Evolutionary conservation across 805 yeast species (phyloP), one percentile per base, ranked within the genome.

Genomic region (Candida pseudoglaebosa): DNA sequence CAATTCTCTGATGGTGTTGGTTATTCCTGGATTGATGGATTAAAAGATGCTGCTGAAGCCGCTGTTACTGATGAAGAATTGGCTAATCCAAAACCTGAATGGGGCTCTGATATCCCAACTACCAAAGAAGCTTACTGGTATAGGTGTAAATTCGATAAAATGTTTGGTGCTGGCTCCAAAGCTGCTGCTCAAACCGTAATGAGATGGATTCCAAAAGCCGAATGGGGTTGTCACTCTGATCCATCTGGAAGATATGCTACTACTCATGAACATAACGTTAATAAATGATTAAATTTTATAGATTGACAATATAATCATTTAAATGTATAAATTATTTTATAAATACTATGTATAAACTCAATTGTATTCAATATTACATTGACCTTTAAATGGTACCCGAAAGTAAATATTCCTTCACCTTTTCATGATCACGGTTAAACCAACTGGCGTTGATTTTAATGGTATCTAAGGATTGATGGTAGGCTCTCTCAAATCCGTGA

Each of bases 131-230:
- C 99, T 33, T 93, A 89, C 79, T 93, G 96, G 95, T 93, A 93
- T 79, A 84, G 99, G 78, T 76, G 84, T 61, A 86, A 89, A 77
- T 93, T 93, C 56, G 99, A 93, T 67, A 95, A 85, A 56, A 69
- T 87, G 54, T 93, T 89, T 84, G 49, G 56, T 37, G 85, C 90
- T 45, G 81, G 82, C 54, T 75, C 80, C 66, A 50, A 53, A 38
- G 93, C 96, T 49, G 99, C 95, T 48, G 97, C 96, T 43, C 71
- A 80, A 29, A 93, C 99, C 14, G 99, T 93, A 44, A 89, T 87
- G 97, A 84, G 99, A 77, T 93, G 99, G 99, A 70, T 93, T 67
- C 99, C 99, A 62, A 93, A 93, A 77, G 98, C 98, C 47, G 99
- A 93, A 67, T 93, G 99, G 99, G 99, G 99, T 51, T 93, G 99